Percentiles rank a stretch among this genome's conserved stretches.
Conservation (phyloP, 805 yeast genomes). For the Babjeviella inositovora region DNA sequence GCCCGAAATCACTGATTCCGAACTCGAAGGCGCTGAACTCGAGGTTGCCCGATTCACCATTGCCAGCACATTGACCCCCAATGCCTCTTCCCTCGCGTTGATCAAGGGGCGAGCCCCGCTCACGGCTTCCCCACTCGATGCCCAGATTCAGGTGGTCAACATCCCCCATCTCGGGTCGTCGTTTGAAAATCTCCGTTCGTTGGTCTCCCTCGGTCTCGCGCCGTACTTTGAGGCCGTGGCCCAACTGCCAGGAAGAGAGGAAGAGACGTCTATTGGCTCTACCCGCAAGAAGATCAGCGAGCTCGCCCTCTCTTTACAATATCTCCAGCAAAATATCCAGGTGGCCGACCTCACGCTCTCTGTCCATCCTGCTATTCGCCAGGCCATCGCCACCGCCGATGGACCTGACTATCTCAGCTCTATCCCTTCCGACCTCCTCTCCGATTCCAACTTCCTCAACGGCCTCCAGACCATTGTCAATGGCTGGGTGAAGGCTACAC, state of each 20-base stretch:
- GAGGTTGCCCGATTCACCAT: conserved; percentile 3
- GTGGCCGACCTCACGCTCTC: conserved; percentile 43
- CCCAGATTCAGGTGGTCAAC: conserved; percentile 15
- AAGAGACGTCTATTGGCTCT: conserved; percentile 13
- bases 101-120: conserved; percentile 21
- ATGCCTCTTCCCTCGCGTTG: conserved; percentile 14
- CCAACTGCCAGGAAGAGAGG: conserved; percentile 2
- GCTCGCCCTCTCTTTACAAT: conserved; percentile 47
- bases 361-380: conserved; percentile 33
- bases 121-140: conserved; percentile 7
- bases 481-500: conserved; percentile 55
- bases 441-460: conserved; percentile 46
- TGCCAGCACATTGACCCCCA: conserved; percentile 3
- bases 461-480: conserved; percentile 55
- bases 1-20: neutral
- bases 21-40: conserved; percentile 1
- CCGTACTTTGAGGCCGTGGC: conserved; percentile 50
- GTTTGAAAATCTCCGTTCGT: conserved; percentile 36
- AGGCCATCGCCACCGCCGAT: conserved; percentile 14
- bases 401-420: conserved; percentile 5
- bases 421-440: conserved; percentile 16
- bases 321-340: conserved; percentile 50
- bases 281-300: conserved; percentile 56
- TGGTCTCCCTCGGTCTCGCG: conserved; percentile 47
- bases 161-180: conserved; percentile 11